Percentiles rank a stretch among this genome's conserved stretches.
phyloP scores from a whole-genome alignment of 2,329 filamentous ascomycete genomes.

The Hymenoscyphus occultus region DNA sequence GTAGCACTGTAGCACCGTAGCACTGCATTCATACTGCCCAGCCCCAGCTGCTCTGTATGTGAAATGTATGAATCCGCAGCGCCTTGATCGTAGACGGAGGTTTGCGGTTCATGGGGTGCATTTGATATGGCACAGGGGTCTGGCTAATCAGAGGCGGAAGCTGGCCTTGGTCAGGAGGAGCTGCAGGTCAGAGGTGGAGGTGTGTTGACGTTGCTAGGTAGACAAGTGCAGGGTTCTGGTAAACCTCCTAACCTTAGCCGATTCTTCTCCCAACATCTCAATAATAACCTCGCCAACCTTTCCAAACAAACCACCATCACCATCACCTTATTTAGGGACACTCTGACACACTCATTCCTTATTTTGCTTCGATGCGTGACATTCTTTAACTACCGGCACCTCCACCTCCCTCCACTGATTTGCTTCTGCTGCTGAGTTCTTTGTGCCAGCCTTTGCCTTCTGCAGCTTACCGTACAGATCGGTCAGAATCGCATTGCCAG shows the following conservation, averaged over 20 bases:
- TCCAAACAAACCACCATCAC: background rate
- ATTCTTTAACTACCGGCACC: background rate
- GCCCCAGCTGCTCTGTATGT: too few species aligned
- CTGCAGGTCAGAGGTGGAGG: too few species aligned
- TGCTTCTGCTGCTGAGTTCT: background rate
- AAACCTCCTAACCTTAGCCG: too few species aligned
- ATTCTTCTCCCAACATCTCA: background rate
- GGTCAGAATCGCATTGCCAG: background rate
- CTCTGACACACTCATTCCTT: constrained; percentile 1
- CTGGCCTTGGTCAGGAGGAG: too few species aligned
- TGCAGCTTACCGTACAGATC: background rate
- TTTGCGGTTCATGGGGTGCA: too few species aligned
- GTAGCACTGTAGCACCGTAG: background rate
- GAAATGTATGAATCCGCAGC: too few species aligned
- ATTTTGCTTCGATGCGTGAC: background rate
- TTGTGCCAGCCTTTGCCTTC: background rate
- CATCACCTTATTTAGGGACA: background rate
- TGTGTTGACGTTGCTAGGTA: background rate
- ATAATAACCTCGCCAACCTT: background rate
- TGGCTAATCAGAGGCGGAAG: too few species aligned
- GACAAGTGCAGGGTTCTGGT: background rate
- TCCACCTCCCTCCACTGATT: background rate
- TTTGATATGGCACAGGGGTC: too few species aligned
- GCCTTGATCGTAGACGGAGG: too few species aligned
- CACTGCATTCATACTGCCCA: too few species aligned